Percentiles rank a stretch among this genome's conserved stretches.
These are phyloP conservation scores for Trichoderma erinaceum DNA, from an alignment of 495 filamentous ascomycete genomes.

Conservation along the genomic window DNA sequence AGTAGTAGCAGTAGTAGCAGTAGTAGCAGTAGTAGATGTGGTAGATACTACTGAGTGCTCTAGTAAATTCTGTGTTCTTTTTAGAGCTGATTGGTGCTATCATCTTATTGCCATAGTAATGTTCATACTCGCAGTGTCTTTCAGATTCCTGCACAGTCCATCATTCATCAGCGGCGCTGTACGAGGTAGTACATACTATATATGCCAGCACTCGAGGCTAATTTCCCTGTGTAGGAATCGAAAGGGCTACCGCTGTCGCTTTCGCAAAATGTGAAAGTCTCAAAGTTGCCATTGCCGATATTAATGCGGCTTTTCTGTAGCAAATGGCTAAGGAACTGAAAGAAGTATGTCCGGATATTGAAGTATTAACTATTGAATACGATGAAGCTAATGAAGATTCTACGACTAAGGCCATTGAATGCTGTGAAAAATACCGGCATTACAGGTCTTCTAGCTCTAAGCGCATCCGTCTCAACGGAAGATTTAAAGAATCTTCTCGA, in stretches of 20 bases:
- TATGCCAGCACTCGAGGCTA: too few relatives aligned
- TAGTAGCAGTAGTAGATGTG: too few relatives aligned
- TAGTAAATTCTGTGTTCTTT: too few relatives aligned
- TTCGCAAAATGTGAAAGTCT: conserved; percentile 31
- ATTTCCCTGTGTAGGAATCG: conserved; percentile 23
- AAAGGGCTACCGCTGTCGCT: conserved; percentile 30
- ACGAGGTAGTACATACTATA: conserved; percentile 22
- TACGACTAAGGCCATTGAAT: conserved; percentile 26
- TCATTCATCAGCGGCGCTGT: conserved; percentile 37
- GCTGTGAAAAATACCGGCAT: conserved; percentile 66
- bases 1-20: too few relatives aligned
- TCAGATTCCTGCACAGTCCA: not conserved
- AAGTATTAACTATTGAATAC: conserved; percentile 25
- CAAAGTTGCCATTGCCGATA: conserved; percentile 30
- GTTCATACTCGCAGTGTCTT: not conserved
- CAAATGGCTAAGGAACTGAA: conserved; percentile 25
- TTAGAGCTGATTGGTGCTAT: too few relatives aligned
- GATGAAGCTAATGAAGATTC: conserved; percentile 28
- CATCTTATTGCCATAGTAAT: too few relatives aligned
- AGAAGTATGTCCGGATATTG: conserved; percentile 24
- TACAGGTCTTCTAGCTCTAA: conserved; percentile 49
- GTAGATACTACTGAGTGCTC: too few relatives aligned
- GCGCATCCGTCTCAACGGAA: conserved; percentile 32
- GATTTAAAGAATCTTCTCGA: conserved; percentile 34
- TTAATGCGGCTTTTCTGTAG: conserved; percentile 22